Evolutionary conservation across 306 rosid species (phyloP).

Genomic region (Urtica urens): DNA sequence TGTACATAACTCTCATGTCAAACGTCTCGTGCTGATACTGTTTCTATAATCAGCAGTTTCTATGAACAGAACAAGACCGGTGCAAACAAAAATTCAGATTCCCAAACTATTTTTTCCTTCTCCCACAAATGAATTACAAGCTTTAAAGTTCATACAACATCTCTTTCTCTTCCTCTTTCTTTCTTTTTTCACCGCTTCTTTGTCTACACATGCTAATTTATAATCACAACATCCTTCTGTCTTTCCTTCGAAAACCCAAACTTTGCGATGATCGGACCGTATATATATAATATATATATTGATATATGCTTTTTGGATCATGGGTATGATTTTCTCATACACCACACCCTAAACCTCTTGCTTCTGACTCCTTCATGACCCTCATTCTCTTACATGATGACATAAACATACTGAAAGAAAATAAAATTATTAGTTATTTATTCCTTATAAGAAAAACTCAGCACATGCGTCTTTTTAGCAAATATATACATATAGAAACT

Average conservation of each 20-base stretch:
- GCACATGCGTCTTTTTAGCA: neutral
- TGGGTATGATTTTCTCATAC: conserved; percentile 25
- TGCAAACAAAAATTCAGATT: too few relatives aligned
- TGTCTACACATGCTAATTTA: neutral
- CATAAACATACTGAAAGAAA: conserved; percentile 63
- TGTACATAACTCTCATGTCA: conserved; percentile 17
- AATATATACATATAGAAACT: conserved; percentile 13
- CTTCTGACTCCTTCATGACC: conserved; percentile 88
- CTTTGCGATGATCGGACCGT: too few relatives aligned
- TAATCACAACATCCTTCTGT: neutral
- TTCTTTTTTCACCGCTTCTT: conserved; percentile 20
- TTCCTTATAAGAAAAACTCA: neutral
- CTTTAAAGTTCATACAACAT: conserved; percentile 17
- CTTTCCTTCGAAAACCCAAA: conserved; percentile 51
- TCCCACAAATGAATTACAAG: conserved; percentile 19
- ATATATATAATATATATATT: too few relatives aligned
- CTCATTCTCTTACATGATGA: conserved; percentile 78
- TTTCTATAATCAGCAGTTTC: too few relatives aligned
- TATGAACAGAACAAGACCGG: conserved; percentile 12
- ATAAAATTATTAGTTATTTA: conserved; percentile 1
- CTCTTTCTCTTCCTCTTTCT: conserved; percentile 4
- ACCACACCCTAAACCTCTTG: conserved; percentile 68
- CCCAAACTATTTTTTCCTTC: too few relatives aligned
- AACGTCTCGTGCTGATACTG: conserved; percentile 12
- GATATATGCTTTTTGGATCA: too few relatives aligned